Evolutionary conservation across 2,329 filamentous ascomycete species (phyloP).

Genomic region (Fusarium dimerum): DNA sequence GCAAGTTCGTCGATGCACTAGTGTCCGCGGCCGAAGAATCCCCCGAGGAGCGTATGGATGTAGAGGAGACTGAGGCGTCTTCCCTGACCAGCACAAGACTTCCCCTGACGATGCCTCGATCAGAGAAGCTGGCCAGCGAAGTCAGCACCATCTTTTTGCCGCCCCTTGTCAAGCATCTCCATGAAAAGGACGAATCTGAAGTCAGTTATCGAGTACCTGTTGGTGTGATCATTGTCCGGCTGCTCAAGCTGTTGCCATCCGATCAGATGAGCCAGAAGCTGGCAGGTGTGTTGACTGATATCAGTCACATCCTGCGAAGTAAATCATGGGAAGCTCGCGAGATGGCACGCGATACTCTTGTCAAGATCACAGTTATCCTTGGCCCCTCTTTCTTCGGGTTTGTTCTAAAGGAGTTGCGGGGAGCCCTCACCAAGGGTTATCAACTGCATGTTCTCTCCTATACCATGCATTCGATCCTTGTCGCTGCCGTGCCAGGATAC

Average conservation of each 20-base stretch:
- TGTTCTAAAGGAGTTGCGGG: constrained; percentile 86
- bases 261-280: constrained; percentile 73
- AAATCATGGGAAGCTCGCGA: constrained; percentile 87
- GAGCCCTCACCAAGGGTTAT: constrained; percentile 81
- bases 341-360: constrained; percentile 83
- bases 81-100: constrained; percentile 47
- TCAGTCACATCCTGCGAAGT: constrained; percentile 89
- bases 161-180: constrained; percentile 78
- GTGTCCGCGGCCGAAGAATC: constrained; percentile 52
- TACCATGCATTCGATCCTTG: constrained; percentile 88
- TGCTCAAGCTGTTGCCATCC: constrained; percentile 77
- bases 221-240: constrained; percentile 83
- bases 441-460: constrained; percentile 95
- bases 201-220: constrained; percentile 92
- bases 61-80: constrained; percentile 36
- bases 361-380: constrained; percentile 78
- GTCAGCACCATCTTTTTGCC: constrained; percentile 76
- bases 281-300: constrained; percentile 83
- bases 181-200: constrained; percentile 91
- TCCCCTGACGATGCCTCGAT: constrained; percentile 64
- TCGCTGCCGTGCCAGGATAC: constrained; percentile 71
- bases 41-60: constrained; percentile 43
- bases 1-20: constrained; percentile 78
- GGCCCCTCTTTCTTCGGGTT: constrained; percentile 86
- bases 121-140: constrained; percentile 69